Percentiles rank a stretch among this genome's conserved stretches.
phyloP scores from a whole-genome alignment of 768 basidiomycete species.

The Calvatia gigantea region DNA sequence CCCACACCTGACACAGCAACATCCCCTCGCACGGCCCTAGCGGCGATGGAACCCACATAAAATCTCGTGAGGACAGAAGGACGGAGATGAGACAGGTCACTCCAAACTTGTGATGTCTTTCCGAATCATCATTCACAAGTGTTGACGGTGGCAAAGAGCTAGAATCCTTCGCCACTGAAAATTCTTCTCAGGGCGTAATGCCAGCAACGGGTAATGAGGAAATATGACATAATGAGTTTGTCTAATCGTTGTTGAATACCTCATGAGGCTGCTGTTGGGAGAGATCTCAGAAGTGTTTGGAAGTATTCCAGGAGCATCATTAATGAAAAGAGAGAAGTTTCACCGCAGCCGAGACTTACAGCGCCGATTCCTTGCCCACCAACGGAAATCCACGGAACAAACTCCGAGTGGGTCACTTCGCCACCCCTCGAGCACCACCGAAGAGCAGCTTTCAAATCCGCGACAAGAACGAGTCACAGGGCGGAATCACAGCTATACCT shows the following conservation, averaged over 20 bases:
- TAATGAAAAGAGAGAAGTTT: no score
- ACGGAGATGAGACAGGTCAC: neutral
- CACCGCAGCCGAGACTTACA: no score
- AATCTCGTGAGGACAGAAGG: neutral
- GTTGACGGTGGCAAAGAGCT: neutral
- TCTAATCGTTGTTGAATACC: neutral
- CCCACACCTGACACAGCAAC: neutral
- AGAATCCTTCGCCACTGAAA: neutral
- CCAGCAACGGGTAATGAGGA: neutral
- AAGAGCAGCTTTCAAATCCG: no score
- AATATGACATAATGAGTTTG: neutral
- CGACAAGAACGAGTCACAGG: no score
- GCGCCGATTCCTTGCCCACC: no score
- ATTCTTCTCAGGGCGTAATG: neutral
- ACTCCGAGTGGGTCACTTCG: no score
- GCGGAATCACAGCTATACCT: no score
- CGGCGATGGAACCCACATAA: constrained; percentile 1
- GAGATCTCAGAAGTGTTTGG: no score
- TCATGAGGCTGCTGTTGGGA: no score
- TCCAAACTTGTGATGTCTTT: neutral
- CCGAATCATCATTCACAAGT: neutral
- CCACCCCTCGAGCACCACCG: no score
- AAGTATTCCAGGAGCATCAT: no score
- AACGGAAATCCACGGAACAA: no score
- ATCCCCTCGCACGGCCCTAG: neutral